A percentile compares a stretch with the other conserved stretches of the same genome.
These are phyloP conservation scores for Lachnellula occidentalis DNA, from an alignment of 2,329 filamentous ascomycete genomes.

Conservation along the genomic window DNA sequence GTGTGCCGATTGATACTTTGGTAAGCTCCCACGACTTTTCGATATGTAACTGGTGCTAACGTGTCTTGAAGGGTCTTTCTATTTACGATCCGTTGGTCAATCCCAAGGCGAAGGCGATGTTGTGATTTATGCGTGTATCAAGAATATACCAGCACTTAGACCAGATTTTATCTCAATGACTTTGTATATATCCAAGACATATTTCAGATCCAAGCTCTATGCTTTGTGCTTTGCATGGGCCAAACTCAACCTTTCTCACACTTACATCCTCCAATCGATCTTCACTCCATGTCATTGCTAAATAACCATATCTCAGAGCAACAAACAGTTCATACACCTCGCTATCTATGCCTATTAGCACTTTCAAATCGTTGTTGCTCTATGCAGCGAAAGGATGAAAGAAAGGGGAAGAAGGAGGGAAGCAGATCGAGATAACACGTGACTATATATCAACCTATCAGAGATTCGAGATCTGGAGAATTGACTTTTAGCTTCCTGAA, in stretches of 20 bases:
- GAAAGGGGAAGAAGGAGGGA: too few relatives aligned
- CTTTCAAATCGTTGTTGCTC: too few relatives aligned
- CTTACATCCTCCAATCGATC: background rate
- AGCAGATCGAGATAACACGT: too few relatives aligned
- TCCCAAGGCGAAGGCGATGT: slow-evolving; percentile 43
- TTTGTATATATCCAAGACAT: background rate
- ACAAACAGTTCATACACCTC: too few relatives aligned
- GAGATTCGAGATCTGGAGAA: too few relatives aligned
- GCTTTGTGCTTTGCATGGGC: too few relatives aligned
- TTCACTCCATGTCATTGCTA: background rate
- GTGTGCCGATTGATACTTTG: slow-evolving; percentile 57
- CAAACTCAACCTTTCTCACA: too few relatives aligned
- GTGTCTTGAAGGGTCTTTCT: slow-evolving; percentile 18
- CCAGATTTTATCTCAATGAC: background rate
- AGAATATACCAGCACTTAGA: background rate
- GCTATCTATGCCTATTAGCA: too few relatives aligned
- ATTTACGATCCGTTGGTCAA: slow-evolving; percentile 43
- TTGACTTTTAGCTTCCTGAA: too few relatives aligned
- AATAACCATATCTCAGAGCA: too few relatives aligned
- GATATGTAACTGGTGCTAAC: slow-evolving; percentile 6
- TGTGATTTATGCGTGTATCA: slow-evolving; percentile 20
- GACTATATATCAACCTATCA: too few relatives aligned
- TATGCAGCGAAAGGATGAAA: too few relatives aligned
- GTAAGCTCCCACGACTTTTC: slow-evolving; percentile 15
- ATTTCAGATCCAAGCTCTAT: background rate